phyloP scores from a whole-genome alignment of 2,329 filamentous ascomycete genomes.

The Lachnellula occidentalis region DNA sequence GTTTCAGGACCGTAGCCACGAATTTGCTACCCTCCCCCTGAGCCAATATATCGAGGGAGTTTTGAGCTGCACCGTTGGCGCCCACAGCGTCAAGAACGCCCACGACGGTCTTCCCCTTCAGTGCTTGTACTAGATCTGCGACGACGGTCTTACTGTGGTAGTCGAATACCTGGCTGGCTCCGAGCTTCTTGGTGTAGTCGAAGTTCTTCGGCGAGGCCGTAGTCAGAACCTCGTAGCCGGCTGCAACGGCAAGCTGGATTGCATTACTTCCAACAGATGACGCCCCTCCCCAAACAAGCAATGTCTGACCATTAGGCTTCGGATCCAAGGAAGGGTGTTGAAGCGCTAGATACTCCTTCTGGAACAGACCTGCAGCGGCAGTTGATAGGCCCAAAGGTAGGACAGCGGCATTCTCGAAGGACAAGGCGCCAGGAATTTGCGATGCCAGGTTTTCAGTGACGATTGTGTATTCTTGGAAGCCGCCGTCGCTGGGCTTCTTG shows the following conservation, averaged over 20 bases:
- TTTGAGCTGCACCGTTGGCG: slow-evolving; percentile 13
- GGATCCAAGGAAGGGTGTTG: neutral
- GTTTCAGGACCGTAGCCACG: slow-evolving; percentile 19
- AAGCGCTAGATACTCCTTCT: slow-evolving; percentile 11
- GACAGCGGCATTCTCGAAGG: slow-evolving; percentile 26
- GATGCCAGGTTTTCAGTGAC: slow-evolving; percentile 15
- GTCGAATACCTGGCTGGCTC: slow-evolving; percentile 38
- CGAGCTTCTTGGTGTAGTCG: slow-evolving; percentile 33
- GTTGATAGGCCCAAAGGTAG: slow-evolving; percentile 30
- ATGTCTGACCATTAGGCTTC: slow-evolving; percentile 1
- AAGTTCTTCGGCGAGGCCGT: slow-evolving; percentile 32
- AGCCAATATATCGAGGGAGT: slow-evolving; percentile 21
- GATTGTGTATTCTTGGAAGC: slow-evolving; percentile 26
- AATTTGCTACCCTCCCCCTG: slow-evolving; percentile 24
- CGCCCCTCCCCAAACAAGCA: slow-evolving; percentile 33
- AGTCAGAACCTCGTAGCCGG: slow-evolving; percentile 37
- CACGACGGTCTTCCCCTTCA: slow-evolving; percentile 23
- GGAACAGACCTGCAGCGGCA: slow-evolving; percentile 18
- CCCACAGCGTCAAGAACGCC: slow-evolving; percentile 28
- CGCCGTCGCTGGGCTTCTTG: slow-evolving; percentile 30
- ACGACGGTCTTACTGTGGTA: slow-evolving; percentile 24
- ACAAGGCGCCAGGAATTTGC: slow-evolving; percentile 23
- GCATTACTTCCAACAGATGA: slow-evolving; percentile 27
- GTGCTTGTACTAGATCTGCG: slow-evolving; percentile 8
- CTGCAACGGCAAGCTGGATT: slow-evolving; percentile 38